Percentiles rank a stretch among this genome's conserved stretches.
Evolutionary conservation across 1,139 yeast species (phyloP).

Genomic region (Komagataea norvegica): DNA sequence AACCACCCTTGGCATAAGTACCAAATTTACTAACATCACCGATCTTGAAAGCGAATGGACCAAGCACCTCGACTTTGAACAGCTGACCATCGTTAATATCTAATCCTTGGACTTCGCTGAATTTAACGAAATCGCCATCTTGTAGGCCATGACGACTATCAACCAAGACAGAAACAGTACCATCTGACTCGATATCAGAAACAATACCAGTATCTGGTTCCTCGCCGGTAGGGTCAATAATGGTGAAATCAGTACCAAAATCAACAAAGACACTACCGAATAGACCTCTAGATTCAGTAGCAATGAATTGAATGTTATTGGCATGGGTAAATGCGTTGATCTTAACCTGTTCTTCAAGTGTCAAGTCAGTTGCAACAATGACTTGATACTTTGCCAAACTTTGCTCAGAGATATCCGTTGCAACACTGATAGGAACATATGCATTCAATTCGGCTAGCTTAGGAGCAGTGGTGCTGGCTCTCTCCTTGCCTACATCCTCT

Average conservation of each 20-base stretch:
- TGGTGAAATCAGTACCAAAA: conserved; percentile 75
- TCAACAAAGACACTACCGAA: conserved; percentile 90
- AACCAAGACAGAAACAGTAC: conserved; percentile 88
- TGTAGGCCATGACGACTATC: conserved; percentile 91
- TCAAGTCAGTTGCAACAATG: conserved; percentile 69
- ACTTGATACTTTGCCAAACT: conserved; percentile 62
- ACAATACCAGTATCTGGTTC: conserved; percentile 86
- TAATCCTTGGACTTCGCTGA: conserved; percentile 78
- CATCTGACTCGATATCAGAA: conserved; percentile 82
- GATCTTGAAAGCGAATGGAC: conserved; percentile 88
- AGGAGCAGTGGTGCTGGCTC: conserved; percentile 66
- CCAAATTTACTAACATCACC: conserved; percentile 51
- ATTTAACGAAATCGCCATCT: conserved; percentile 87
- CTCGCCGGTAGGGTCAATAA: conserved; percentile 86
- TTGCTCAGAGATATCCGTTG: conserved; percentile 47
- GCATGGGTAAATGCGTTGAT: conserved; percentile 74
- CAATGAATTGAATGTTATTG: conserved; percentile 70
- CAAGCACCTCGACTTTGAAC: conserved; percentile 75
- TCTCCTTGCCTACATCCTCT: conserved; percentile 65
- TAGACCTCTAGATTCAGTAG: conserved; percentile 80
- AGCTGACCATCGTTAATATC: conserved; percentile 68
- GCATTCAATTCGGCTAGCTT: conserved; percentile 77
- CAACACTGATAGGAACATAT: conserved; percentile 82
- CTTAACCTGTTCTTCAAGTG: conserved; percentile 69
- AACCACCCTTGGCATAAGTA: conserved; percentile 74